These are phyloP conservation scores for Leccinum boreale DNA, from an alignment of 768 basidiomycete species.

Conservation along the genomic window DNA sequence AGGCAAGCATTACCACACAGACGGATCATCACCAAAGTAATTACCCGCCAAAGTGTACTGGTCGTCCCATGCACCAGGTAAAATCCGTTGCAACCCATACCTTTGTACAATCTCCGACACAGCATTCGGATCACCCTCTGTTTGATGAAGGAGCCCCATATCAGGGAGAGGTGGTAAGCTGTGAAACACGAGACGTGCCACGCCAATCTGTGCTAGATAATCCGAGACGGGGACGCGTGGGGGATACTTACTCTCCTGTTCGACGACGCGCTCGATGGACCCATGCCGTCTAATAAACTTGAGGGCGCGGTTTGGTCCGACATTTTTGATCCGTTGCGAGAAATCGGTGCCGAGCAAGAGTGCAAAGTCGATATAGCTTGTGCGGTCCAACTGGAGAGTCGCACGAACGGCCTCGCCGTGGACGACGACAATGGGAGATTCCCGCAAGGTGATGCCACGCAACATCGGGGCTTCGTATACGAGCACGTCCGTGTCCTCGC, in stretches of 20 bases:
- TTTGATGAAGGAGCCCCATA: constrained; percentile 30
- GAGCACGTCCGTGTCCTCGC: constrained; percentile 88
- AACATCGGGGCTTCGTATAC: constrained; percentile 80
- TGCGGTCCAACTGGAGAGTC: constrained; percentile 52
- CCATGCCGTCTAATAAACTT: constrained; percentile 70
- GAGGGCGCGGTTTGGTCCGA: constrained; percentile 77
- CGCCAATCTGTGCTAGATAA: constrained; percentile 63
- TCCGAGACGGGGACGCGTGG: constrained; percentile 43
- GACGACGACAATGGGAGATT: constrained; percentile 59
- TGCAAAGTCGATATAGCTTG: constrained; percentile 76
- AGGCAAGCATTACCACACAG: constrained; percentile 12
- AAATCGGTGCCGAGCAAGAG: constrained; percentile 91
- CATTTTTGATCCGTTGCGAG: constrained; percentile 74
- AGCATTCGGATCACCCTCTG: constrained; percentile 38
- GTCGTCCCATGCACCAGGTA: constrained; percentile 40
- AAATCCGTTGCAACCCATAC: constrained; percentile 46
- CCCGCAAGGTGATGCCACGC: constrained; percentile 65
- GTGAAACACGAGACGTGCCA: constrained; percentile 62
- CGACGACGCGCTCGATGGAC: constrained; percentile 68
- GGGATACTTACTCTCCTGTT: constrained; percentile 47
- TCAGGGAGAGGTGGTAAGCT: constrained; percentile 64
- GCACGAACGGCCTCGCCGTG: constrained; percentile 60
- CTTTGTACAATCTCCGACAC: constrained; percentile 47
- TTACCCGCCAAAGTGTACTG: constrained; percentile 53
- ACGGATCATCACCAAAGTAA: constrained; percentile 65